Base-by-base conservation (phyloP, 2,329 filamentous ascomycete species). In the Botrytis hyacinthi region DNA sequence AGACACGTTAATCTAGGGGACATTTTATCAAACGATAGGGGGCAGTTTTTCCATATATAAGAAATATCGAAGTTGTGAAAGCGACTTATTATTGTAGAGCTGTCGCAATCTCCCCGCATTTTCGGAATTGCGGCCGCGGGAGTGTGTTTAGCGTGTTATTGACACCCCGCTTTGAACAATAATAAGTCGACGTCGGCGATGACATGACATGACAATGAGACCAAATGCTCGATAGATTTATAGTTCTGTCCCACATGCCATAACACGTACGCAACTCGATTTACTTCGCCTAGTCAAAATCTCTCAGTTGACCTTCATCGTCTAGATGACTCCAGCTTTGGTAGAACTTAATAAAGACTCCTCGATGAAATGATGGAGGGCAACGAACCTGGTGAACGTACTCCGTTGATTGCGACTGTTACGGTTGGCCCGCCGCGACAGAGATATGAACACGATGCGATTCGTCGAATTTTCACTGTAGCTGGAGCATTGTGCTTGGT, bases 401-500 rank as follows among this genome's bases (percentile, higher is more conserved):
- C 91, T 69, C 91, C 91, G 73, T 86, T 94, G 78, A 87, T 93
- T 75, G 86, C 89, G 78, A 90, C 87, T 70, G 88, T 93, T 74
- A 86, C 80, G 35, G 85, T 91, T 78, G 85, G 85, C 73, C 81
- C 87, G 75, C 84, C 85, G 74, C 84, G 84, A 78, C 84, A 82
- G 76, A 85, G 89, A 77, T 90, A 90, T 78, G 84, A 84, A 61
- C 89, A 92, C 78, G 85, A 87, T 76, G 87, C 86, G 35, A 81
- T 90, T 63, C 89, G 91, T 67, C 88, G 90, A 73, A 88, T 92
- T 81, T 93, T 90, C 81, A 91, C 89, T 54, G 84, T 92, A 73
- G 85, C 87, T 35, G 83, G 88, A 63, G 82, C 86, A 48, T 90
- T 87, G 20, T 84, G 89, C 14, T 80, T 90, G 54, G 79, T 88